Conservation (phyloP, 192 early-diverging fungal genomes). For the Dissophora globulifera region DNA sequence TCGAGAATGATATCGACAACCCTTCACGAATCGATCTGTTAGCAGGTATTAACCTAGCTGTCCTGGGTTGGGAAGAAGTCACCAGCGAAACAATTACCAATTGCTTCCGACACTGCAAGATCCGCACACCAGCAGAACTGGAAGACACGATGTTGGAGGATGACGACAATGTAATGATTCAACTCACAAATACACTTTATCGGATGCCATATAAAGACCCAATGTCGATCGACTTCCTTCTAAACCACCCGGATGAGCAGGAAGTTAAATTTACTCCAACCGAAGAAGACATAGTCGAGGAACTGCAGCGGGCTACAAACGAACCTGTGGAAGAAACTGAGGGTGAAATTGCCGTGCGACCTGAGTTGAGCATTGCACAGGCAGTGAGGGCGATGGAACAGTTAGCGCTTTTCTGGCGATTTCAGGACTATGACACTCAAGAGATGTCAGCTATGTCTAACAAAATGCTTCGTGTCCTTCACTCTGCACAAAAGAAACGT, state of each 20-base stretch:
- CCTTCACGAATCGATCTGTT: neutral
- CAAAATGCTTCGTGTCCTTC: neutral
- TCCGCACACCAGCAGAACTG: neutral
- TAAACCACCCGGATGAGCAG: neutral
- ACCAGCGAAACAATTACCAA: neutral
- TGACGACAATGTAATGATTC: neutral
- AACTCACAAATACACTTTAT: neutral
- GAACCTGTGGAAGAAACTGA: neutral
- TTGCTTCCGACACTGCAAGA: neutral
- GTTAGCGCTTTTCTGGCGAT: neutral
- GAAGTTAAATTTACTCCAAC: no score
- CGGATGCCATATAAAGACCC: neutral
- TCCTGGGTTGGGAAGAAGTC: neutral
- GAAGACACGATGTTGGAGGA: neutral
- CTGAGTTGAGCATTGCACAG: neutral
- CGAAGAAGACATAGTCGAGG: neutral
- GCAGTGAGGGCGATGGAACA: conserved; percentile 2
- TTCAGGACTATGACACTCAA: conserved; percentile 1
- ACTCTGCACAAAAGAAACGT: neutral
- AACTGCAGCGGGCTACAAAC: neutral
- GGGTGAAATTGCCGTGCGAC: neutral
- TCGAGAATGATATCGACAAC: neutral
- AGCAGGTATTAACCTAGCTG: neutral
- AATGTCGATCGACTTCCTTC: neutral
- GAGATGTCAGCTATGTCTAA: no score